Evolutionary conservation across 2,329 filamentous ascomycete species (phyloP).

Genomic region (Dactylellina leptospora): DNA sequence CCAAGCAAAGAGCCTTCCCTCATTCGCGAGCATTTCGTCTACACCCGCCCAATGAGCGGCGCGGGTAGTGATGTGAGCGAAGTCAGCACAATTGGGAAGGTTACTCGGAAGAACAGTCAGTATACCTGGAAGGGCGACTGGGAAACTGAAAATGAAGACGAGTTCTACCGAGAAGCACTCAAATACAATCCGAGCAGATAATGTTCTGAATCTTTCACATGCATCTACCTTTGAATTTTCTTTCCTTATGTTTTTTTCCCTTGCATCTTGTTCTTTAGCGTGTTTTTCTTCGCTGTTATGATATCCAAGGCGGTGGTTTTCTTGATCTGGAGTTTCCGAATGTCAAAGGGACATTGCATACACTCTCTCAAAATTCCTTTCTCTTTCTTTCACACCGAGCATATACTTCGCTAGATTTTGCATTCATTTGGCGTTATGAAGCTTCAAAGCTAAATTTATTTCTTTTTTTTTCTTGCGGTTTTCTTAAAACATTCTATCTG

Average conservation of each 20-base stretch:
- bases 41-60: constrained; percentile 28
- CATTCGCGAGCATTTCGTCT: constrained; percentile 20
- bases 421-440: constrained; percentile 31
- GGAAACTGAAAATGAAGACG: constrained; percentile 49
- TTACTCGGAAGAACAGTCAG: constrained; percentile 47
- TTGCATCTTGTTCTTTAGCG: not conserved
- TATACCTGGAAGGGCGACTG: constrained; percentile 50
- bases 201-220: not conserved
- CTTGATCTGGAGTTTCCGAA: constrained; percentile 9
- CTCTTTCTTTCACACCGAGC: constrained; percentile 1
- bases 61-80: constrained; percentile 46
- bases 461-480: constrained; percentile 14
- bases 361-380: constrained; percentile 12
- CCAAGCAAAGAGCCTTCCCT: constrained; percentile 24
- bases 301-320: constrained; percentile 39
- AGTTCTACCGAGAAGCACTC: constrained; percentile 45
- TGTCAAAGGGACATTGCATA: constrained; percentile 14
- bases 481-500: constrained; percentile 41
- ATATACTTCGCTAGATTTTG: constrained; percentile 2
- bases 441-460: constrained; percentile 8
- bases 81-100: constrained; percentile 51
- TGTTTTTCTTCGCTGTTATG: constrained; percentile 11
- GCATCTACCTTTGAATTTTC: not conserved
- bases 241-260: not conserved
- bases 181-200: constrained; percentile 44